phyloP scores from a whole-genome alignment of 2,329 filamentous ascomycete species.

The Exophiala mesophila region DNA sequence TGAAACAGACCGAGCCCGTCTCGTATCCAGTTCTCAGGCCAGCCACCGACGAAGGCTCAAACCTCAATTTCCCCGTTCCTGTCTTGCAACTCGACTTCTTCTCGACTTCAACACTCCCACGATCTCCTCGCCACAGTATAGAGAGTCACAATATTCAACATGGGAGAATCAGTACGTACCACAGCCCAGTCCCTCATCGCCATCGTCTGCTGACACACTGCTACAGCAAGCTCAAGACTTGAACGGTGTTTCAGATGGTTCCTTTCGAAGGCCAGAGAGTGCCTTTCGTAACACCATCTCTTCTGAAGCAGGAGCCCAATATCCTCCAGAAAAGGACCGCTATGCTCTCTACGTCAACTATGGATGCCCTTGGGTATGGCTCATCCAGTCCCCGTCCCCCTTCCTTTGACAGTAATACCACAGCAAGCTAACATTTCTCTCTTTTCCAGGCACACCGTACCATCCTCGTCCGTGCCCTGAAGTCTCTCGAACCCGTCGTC shows the following conservation, averaged over 20 bases:
- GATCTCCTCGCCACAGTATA: background rate
- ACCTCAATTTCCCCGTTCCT: too few species aligned
- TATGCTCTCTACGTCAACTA: conserved; percentile 60
- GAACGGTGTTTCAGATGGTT: conserved; percentile 43
- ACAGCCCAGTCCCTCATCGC: too few species aligned
- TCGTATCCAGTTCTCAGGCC: too few species aligned
- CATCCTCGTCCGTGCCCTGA: conserved; percentile 46
- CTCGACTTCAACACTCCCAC: background rate
- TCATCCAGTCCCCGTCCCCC: background rate
- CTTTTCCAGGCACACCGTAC: conserved; percentile 45
- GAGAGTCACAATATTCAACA: background rate
- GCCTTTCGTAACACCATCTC: conserved; percentile 55
- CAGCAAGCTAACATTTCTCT: conserved; percentile 5
- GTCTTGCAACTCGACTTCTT: too few species aligned
- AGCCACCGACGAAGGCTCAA: too few species aligned
- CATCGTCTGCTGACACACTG: too few species aligned
- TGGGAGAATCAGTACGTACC: conserved; percentile 18
- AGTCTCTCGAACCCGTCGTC: conserved; percentile 48
- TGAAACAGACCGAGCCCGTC: too few species aligned
- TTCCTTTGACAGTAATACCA: too few species aligned
- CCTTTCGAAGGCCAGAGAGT: conserved; percentile 51
- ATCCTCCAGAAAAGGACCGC: conserved; percentile 55
- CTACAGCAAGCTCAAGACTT: conserved; percentile 28
- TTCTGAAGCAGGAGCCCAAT: conserved; percentile 46
- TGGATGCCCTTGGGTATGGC: conserved; percentile 54